Base-by-base conservation (phyloP, 495 filamentous ascomycete genomes). In the Penicillium psychrofluorescens region DNA sequence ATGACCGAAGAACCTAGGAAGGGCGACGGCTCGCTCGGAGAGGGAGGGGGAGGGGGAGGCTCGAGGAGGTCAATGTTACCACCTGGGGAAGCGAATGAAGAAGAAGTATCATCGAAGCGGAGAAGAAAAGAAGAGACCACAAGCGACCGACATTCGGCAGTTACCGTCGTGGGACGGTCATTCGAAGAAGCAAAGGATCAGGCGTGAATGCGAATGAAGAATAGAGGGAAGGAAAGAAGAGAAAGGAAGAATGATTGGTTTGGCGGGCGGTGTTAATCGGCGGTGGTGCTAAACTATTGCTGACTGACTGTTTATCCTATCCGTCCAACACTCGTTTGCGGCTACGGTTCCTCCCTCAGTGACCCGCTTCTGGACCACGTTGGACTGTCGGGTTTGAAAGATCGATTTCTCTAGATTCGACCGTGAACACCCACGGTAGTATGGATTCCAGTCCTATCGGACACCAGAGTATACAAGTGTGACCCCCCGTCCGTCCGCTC, bases 31-130 rank as follows among this genome's bases (percentile, higher is more conserved):
- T 43, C 53, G 49, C 58, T 38, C 36, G 50, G 50, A 46, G 49
- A 45, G 41, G 43, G 45, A 34, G 32, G 9, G 40, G 39, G 41
- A 37, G 44, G 43, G 46, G 48, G 46, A 39, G 43, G 39, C 34
- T 45, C 29, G 48, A 56, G 50, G 55, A 50, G 51, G 58, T 68
- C 61, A 66, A 58, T 61, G 64, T 22, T 68, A 66, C 58, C 62
- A 66, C 62, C 58, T 53, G 55, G 61, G 53, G 46, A 58, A 52
- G 48, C 48, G 43, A 44, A 43, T 43, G 36, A 48, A 54, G 42
- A 50, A 45, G 54, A 54, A 56, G 46, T 62, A 52, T 64, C 67
- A 72, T 72, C 54, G 66, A 66, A 64, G 64, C 68, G 67, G 64
- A 64, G 63, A 49, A 53, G 35, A 51, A 44, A 49, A 41, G 46